Evolutionary conservation across 352 stramenopile genomes (phyloP), one percentile per base, ranked within the genome.

Genomic region (Phytophthora agathidicida): DNA sequence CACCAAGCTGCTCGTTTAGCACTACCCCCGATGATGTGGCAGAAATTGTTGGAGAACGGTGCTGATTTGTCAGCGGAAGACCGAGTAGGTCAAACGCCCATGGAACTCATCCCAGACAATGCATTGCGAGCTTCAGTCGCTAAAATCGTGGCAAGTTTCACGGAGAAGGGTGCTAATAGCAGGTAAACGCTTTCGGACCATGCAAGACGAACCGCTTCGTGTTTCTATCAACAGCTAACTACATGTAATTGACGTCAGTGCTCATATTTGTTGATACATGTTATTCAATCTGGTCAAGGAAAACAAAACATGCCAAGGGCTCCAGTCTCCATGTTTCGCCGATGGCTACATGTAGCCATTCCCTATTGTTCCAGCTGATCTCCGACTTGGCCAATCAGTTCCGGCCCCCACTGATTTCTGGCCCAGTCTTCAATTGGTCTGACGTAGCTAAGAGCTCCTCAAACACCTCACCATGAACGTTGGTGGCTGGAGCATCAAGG

Each of bases 101-200:
- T 73, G 28, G 67, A 76, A 55, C 57, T 72, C 10, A 60, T 76
- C 9, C 57, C 66, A 2, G 59, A 75, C 20, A 65, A 65, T 5
- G 47, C 55, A 14, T 27, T 71, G 13, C 66, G 60, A 51, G 60
- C 54, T 32, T 59, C 66, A 2, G 47, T 75, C 11, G 44, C 36
- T 9, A 35, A 68, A 19, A 51, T 67, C 8, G 41, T 71, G 16
- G 49, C 51, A 7, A 45, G 7, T n/a, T 55, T 62, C n/a, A 37
- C 33, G 5, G 35, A 59, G 2, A 60, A 45, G 30, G 22, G 20
- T 24, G n/a, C n/a, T n/a, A n/a, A n/a, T n/a, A n/a, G n/a, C n/a
- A n/a, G n/a, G n/a, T n/a, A n/a, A n/a, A n/a, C n/a, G n/a, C n/a
- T n/a, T n/a, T n/a, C n/a, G n/a, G n/a, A n/a, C n/a, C n/a, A n/a